phyloP scores from a whole-genome alignment of 441 rosid species.

The Gossypium schwendimanii region DNA sequence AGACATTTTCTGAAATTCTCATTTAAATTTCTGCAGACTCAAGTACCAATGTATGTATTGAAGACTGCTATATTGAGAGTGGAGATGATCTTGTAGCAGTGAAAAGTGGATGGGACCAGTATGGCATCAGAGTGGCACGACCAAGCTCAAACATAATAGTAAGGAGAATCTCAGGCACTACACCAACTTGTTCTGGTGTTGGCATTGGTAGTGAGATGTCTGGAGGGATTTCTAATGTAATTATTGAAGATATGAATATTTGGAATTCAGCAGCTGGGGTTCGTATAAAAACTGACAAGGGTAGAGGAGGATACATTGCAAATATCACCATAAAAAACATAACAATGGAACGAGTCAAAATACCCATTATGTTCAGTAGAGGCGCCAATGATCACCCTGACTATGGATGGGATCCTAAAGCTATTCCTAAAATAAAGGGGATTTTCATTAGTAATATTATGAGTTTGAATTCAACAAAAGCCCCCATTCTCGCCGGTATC shows the following conservation, averaged over 20 bases:
- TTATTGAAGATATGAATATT: slow-evolving; percentile 55
- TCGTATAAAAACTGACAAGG: slow-evolving; percentile 77
- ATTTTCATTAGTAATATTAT: slow-evolving; percentile 47
- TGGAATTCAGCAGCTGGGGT: slow-evolving; percentile 90
- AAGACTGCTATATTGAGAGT: slow-evolving; percentile 84
- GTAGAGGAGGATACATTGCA: slow-evolving; percentile 80
- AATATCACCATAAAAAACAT: slow-evolving; percentile 54
- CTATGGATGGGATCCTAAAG: slow-evolving; percentile 67
- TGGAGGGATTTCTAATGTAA: slow-evolving; percentile 75
- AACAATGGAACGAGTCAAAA: slow-evolving; percentile 64
- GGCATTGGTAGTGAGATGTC: slow-evolving; percentile 98
- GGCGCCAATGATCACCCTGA: slow-evolving; percentile 88
- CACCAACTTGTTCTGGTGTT: slow-evolving; percentile 86
- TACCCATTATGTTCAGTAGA: slow-evolving; percentile 76
- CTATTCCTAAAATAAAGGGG: slow-evolving; percentile 66
- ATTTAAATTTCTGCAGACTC: slow-evolving; percentile 44
- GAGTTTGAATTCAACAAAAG: slow-evolving; percentile 63
- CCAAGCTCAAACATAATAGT: slow-evolving; percentile 74
- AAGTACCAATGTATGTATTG: slow-evolving; percentile 72
- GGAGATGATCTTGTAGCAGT: slow-evolving; percentile 95
- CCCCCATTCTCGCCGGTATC: slow-evolving; percentile 67
- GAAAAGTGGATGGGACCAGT: slow-evolving; percentile 96
- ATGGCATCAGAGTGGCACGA: slow-evolving; percentile 65
- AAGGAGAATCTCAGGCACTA: slow-evolving; percentile 74
- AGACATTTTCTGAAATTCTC: slow-evolving; percentile 1